phyloP scores from a whole-genome alignment of 352 stramenopile genomes.

The Phytopythium montanum region DNA sequence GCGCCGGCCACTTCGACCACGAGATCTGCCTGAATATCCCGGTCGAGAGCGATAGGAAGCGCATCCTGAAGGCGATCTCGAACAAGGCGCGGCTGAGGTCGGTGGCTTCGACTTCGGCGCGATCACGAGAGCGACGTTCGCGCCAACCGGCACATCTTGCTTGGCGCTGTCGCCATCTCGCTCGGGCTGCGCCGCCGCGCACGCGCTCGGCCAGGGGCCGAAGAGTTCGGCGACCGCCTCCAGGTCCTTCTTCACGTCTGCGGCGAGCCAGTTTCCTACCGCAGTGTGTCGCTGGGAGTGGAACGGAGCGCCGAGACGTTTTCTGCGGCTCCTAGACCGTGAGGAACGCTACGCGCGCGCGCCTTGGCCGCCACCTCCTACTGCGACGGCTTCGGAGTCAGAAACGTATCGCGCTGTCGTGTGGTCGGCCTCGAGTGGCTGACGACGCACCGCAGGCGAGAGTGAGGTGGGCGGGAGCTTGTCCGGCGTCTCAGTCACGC shows the following conservation, averaged over 20 bases:
- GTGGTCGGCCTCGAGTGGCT: background rate
- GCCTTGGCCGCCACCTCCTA: slow-evolving; percentile 28
- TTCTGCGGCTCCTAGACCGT: slow-evolving; percentile 62
- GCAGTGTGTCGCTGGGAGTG: background rate
- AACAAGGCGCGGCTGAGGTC: slow-evolving; percentile 90
- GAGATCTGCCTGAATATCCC: slow-evolving; percentile 99
- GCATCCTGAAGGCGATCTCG: slow-evolving; percentile 95
- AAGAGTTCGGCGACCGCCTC: slow-evolving; percentile 36
- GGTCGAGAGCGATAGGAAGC: slow-evolving; percentile 91
- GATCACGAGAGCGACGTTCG: slow-evolving; percentile 87
- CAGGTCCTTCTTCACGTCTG: slow-evolving; percentile 56
- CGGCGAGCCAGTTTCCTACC: background rate
- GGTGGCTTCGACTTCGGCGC: background rate
- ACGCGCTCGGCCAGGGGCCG: slow-evolving; percentile 35
- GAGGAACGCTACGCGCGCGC: slow-evolving; percentile 41
- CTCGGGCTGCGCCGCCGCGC: slow-evolving; percentile 14
- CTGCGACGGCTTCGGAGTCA: slow-evolving; percentile 12
- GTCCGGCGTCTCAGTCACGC: slow-evolving; percentile 47
- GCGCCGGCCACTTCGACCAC: slow-evolving; percentile 97
- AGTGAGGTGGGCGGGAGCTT: slow-evolving; percentile 40
- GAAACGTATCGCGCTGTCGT: background rate
- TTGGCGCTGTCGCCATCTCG: slow-evolving; percentile 15
- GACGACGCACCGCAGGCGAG: slow-evolving; percentile 20
- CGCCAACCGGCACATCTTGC: slow-evolving; percentile 25
- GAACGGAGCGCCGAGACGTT: slow-evolving; percentile 17